These are phyloP conservation scores for Petunia hybrid DNA, from an alignment of 305 asterid genomes.

Conservation along the genomic window DNA sequence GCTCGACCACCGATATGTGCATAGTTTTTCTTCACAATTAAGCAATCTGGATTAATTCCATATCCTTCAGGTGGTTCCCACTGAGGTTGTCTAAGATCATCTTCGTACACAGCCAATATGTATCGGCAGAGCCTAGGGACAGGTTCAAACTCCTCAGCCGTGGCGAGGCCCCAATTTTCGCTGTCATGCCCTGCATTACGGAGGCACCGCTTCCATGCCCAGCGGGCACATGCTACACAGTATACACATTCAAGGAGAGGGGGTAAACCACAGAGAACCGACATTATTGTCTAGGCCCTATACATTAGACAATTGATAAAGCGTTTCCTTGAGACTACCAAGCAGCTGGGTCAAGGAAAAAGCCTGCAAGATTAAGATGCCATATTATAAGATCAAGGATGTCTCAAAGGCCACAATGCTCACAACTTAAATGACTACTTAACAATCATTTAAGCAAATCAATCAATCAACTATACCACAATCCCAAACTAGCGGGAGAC, in stretches of 20 bases:
- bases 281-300: conserved; percentile 52
- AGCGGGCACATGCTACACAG: conserved; percentile 81
- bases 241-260: conserved; percentile 88
- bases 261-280: conserved; percentile 77
- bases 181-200: conserved; percentile 85
- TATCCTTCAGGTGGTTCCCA: conserved; percentile 93
- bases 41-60: conserved; percentile 67
- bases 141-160: conserved; percentile 80
- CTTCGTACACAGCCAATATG: conserved; percentile 79
- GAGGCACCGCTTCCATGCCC: conserved; percentile 96
- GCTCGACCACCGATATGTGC: conserved; percentile 67
- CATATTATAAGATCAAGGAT: background rate
- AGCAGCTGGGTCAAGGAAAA: background rate
- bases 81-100: conserved; percentile 67
- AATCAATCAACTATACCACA: background rate
- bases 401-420: background rate
- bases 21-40: conserved; percentile 61
- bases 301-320: background rate
- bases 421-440: background rate
- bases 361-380: conserved; percentile 13
- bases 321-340: background rate
- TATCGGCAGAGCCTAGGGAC: conserved; percentile 85
- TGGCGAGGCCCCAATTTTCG: conserved; percentile 74
- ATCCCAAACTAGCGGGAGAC: background rate
- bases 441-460: conserved; percentile 5